Evolutionary conservation across 768 basidiomycete genomes (phyloP).

Genomic region (Lactarius vividus): DNA sequence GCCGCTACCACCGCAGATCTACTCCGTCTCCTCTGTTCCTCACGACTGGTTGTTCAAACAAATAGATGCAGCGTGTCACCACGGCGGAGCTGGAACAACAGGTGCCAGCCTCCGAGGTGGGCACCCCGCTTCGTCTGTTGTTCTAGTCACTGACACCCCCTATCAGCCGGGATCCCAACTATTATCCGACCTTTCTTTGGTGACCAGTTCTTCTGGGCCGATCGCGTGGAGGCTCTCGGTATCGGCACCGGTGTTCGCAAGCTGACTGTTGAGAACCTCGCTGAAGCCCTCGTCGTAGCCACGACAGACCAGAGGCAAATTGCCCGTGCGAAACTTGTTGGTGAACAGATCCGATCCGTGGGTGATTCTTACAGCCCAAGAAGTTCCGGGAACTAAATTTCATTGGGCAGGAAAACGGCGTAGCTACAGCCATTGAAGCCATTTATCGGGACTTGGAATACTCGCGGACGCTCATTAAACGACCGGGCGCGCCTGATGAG

Average conservation of each 20-base stretch:
- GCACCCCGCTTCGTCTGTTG: slow-evolving; percentile 20
- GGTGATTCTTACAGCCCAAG: slow-evolving; percentile 28
- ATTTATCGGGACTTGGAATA: slow-evolving; percentile 98
- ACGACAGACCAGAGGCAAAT: slow-evolving; percentile 90
- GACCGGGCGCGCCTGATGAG: slow-evolving; percentile 32
- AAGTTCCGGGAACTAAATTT: background rate
- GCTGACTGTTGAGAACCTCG: slow-evolving; percentile 72
- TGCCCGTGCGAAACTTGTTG: slow-evolving; percentile 75
- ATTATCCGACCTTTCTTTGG: slow-evolving; percentile 98
- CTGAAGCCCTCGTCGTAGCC: slow-evolving; percentile 74
- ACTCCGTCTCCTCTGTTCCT: slow-evolving; percentile 80
- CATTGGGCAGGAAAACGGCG: slow-evolving; percentile 80
- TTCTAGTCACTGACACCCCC: slow-evolving; percentile 9
- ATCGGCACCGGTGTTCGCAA: slow-evolving; percentile 87
- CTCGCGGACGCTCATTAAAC: slow-evolving; percentile 83
- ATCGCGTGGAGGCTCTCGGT: slow-evolving; percentile 95
- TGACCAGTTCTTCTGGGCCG: slow-evolving; percentile 97
- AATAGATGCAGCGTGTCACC: slow-evolving; percentile 97
- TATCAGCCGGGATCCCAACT: slow-evolving; percentile 84
- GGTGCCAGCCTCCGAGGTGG: slow-evolving; percentile 90
- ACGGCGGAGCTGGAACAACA: slow-evolving; percentile 95
- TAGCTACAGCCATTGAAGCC: slow-evolving; percentile 86
- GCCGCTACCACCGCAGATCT: slow-evolving; percentile 75
- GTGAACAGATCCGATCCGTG: slow-evolving; percentile 84
- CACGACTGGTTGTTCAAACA: slow-evolving; percentile 95